Percentiles rank a stretch among this genome's conserved stretches.
Evolutionary conservation across 495 filamentous ascomycete genomes (phyloP).

Genomic region (Aspergillus incahuasiensis): DNA sequence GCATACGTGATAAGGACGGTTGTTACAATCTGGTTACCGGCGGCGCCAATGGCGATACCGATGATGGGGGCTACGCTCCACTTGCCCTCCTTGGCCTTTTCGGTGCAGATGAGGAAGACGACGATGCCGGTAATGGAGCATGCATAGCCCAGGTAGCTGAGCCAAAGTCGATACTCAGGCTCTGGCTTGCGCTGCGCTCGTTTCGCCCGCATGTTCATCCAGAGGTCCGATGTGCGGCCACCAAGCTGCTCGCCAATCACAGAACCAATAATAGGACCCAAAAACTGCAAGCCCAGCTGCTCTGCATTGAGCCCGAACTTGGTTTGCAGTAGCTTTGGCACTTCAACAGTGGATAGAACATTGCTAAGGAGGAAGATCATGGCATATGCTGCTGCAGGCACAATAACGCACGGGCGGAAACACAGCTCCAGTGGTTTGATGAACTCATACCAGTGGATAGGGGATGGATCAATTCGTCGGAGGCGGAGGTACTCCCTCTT

Average conservation of each 20-base stretch:
- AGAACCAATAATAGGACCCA: conserved; percentile 51
- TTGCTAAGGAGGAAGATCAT: conserved; percentile 50
- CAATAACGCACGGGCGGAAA: conserved; percentile 39
- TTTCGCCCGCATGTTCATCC: conserved; percentile 39
- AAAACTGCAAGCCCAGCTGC: conserved; percentile 50
- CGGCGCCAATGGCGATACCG: conserved; percentile 46
- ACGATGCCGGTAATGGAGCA: conserved; percentile 46
- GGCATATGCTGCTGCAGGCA: conserved; percentile 45
- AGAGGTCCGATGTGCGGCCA: conserved; percentile 47
- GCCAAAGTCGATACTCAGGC: conserved; percentile 50
- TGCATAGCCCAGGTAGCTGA: conserved; percentile 46
- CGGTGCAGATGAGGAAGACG: conserved; percentile 45
- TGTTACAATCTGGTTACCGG: conserved; percentile 55
- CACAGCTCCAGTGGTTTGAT: conserved; percentile 41
- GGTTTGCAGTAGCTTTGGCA: conserved; percentile 46
- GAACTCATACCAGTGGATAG: conserved; percentile 44
- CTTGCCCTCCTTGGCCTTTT: conserved; percentile 32
- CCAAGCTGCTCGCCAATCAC: conserved; percentile 53
- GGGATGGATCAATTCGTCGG: conserved; percentile 44
- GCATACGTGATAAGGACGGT: conserved; percentile 54
- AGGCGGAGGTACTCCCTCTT: conserved; percentile 43
- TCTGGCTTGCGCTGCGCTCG: conserved; percentile 22
- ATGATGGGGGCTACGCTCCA: conserved; percentile 51
- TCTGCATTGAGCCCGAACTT: conserved; percentile 51
- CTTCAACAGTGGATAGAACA: conserved; percentile 49